phyloP scores from a whole-genome alignment of 352 stramenopile genomes.

The Globisporangium cederbergense region DNA sequence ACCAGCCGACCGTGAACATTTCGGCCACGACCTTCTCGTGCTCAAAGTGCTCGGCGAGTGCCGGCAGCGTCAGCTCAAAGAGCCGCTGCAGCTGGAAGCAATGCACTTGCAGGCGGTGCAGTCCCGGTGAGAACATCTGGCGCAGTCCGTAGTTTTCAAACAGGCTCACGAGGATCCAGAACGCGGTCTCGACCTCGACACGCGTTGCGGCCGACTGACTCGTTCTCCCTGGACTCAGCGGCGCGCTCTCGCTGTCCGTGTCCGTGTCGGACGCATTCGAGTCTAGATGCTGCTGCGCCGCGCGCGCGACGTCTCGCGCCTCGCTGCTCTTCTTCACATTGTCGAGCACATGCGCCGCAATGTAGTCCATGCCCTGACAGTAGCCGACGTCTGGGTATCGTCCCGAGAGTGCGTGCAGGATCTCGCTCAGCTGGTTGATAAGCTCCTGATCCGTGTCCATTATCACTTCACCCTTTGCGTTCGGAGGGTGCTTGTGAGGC shows the following conservation, averaged over 20 bases:
- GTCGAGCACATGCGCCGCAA: conserved; percentile 76
- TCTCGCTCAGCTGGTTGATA: conserved; percentile 70
- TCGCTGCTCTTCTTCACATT: conserved; percentile 74
- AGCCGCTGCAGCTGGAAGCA: conserved; percentile 80
- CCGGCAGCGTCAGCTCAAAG: conserved; percentile 54
- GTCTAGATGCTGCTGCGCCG: conserved; percentile 4
- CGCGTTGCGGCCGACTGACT: conserved; percentile 31
- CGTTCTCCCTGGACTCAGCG: conserved; percentile 25
- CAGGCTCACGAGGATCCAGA: conserved; percentile 76
- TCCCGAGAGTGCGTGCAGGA: conserved; percentile 75
- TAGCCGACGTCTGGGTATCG: conserved; percentile 84
- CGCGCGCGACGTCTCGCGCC: conserved; percentile 23
- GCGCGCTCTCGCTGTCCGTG: conserved; percentile 16
- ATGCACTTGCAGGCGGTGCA: conserved; percentile 67
- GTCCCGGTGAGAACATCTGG: conserved; percentile 74
- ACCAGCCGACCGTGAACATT: conserved; percentile 88
- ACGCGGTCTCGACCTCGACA: conserved; percentile 66
- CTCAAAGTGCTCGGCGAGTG: conserved; percentile 69
- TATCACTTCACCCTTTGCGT: conserved; percentile 48
- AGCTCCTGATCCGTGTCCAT: conserved; percentile 61
- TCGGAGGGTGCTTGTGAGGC: conserved; percentile 63
- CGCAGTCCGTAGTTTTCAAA: conserved; percentile 81
- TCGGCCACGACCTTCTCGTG: conserved; percentile 75
- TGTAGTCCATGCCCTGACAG: conserved; percentile 89
- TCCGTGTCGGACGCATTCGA: conserved; percentile 6